phyloP scores from a whole-genome alignment of 2,329 filamentous ascomycete genomes.

The Colletotrichum cordylinicola region DNA sequence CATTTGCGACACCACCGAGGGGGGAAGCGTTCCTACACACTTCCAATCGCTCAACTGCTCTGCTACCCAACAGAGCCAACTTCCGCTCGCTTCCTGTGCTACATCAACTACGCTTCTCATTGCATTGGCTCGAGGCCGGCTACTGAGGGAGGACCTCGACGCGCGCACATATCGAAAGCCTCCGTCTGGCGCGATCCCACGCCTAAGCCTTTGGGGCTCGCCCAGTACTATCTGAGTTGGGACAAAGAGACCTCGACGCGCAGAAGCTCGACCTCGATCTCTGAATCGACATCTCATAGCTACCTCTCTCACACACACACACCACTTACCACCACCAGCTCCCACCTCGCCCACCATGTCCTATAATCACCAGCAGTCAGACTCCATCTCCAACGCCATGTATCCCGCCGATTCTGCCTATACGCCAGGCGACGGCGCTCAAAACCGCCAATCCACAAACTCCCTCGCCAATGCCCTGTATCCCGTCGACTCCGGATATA shows the following conservation, averaged over 20 bases:
- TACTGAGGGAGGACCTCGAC: neutral
- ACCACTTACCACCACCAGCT: neutral
- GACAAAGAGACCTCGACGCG: neutral
- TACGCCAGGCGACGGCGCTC: neutral
- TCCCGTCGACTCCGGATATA: slow-evolving; percentile 16
- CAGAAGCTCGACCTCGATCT: neutral
- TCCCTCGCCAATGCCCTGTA: slow-evolving; percentile 21
- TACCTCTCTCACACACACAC: neutral
- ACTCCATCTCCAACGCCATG: slow-evolving; percentile 7
- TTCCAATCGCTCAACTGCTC: neutral
- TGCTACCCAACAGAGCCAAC: neutral
- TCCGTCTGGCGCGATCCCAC: neutral
- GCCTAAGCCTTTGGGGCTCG: neutral
- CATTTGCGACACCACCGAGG: neutral
- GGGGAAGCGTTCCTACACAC: neutral
- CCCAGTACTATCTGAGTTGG: neutral
- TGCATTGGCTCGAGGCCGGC: neutral
- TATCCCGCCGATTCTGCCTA: slow-evolving; percentile 9
- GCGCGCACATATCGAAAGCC: neutral
- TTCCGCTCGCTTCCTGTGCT: neutral
- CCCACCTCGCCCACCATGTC: slow-evolving; percentile 4
- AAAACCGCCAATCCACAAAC: neutral
- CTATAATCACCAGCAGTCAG: slow-evolving; percentile 8
- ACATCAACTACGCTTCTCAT: neutral
- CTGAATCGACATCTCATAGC: neutral